Evolutionary conservation across 1,139 yeast genomes (phyloP).

Genomic region (Magnusiomyces ingens): DNA sequence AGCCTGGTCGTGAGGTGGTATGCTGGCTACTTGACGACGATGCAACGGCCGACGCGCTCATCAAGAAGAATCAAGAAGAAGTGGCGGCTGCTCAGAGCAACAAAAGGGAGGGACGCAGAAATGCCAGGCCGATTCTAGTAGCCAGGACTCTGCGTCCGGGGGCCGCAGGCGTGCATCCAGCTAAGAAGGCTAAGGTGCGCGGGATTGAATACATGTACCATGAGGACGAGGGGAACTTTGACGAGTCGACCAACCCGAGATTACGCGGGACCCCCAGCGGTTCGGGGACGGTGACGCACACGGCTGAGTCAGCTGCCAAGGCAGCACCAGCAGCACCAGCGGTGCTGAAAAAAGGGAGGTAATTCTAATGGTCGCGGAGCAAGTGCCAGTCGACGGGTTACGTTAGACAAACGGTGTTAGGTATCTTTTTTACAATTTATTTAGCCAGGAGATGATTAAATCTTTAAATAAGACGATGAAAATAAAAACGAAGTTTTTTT

Average conservation of each 20-base stretch:
- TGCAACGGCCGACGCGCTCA: slow-evolving; percentile 39
- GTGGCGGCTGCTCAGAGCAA: slow-evolving; percentile 18
- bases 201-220: slow-evolving; percentile 50
- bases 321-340: too few species aligned
- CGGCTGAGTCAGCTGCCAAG: neutral
- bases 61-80: slow-evolving; percentile 23
- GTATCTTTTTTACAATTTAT: too few species aligned
- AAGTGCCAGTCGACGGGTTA: too few species aligned
- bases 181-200: slow-evolving; percentile 11
- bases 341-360: neutral
- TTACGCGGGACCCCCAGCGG: neutral
- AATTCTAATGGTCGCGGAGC: too few species aligned
- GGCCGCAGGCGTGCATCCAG: slow-evolving; percentile 3
- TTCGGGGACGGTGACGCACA: neutral
- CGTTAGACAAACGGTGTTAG: too few species aligned
- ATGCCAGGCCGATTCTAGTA: slow-evolving; percentile 21
- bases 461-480: too few species aligned
- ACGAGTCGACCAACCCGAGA: slow-evolving; percentile 21
- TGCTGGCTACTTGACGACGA: slow-evolving; percentile 72
- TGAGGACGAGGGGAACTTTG: slow-evolving; percentile 55
- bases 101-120: slow-evolving; percentile 5
- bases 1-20: slow-evolving; percentile 54
- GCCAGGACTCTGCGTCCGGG: slow-evolving; percentile 11
- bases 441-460: too few species aligned
- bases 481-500: too few species aligned